Evolutionary conservation across 1,139 yeast species (phyloP), one percentile per base, ranked within the genome.

Genomic region (Protomyces gravidus): DNA sequence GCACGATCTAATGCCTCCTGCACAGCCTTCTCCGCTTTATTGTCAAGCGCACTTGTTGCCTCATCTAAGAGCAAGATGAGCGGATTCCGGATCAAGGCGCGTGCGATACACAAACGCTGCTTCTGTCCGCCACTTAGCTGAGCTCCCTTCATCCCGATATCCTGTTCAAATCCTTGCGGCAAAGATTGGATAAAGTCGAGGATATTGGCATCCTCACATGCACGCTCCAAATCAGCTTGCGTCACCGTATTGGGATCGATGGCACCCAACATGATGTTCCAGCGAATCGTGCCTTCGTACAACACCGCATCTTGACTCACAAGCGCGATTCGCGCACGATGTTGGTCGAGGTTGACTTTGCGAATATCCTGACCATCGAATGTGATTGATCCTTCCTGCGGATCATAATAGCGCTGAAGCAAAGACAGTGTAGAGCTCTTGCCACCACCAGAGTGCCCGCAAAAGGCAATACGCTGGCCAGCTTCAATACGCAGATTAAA

Each of bases 391-490:
- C 97, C 97, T 0, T 72, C 68, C 0, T 75, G 68, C 2, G 96
- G 95, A 67, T 88, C 89, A 69, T 90, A 90, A 70, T 86, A 89
- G 59, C 96, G 75, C 61, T 89, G 73, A 61, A 90, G 70, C 60
- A 90, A 73, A 5, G 92, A 86, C 27, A 61, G 45, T 40, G 90
- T 83, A 0, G 97, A 90, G 0, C 96, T 88, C 71, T 90, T 90
- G 30, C 97, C 97, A 63, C 94, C 83, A n/a, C 97, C 97, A 2
- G 95, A 86, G 3, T 96, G 97, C 0, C 97, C 97, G 5, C 90
- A 97, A 65, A 90, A 81, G 71, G 97, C 89, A 6, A 89, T 89
- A 67, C 88, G 88, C 57, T 92, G 86, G 1, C 96, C 97, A 19
- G 88, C 79, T 42, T 81, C 81, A 62, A 90, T 85, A 23, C 77